Conservation (phyloP, 2,329 filamentous ascomycete species). For the Epichloe coenophiala region DNA sequence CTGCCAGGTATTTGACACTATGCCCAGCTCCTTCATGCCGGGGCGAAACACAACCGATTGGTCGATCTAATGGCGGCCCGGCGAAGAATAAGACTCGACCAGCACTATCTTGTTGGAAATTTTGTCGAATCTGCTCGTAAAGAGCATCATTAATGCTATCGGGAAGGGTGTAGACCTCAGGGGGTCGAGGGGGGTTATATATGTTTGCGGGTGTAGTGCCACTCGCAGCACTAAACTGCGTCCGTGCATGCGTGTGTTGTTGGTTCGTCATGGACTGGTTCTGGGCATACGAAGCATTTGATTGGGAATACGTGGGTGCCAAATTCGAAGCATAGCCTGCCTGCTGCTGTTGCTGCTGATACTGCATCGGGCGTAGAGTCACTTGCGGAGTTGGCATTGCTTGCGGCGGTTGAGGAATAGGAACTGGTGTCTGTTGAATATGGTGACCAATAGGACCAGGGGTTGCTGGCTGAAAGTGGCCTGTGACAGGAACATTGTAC, state of each 20-base stretch:
- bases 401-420: constrained; percentile 24
- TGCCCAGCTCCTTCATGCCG: constrained; percentile 38
- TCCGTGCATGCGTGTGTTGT: constrained; percentile 21
- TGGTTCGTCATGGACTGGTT: constrained; percentile 20
- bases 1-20: constrained; percentile 41
- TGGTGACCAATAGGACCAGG: constrained; percentile 13
- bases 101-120: constrained; percentile 62
- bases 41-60: constrained; percentile 30
- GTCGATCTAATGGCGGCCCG: constrained; percentile 53
- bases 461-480: constrained; percentile 21
- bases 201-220: constrained; percentile 28
- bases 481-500: constrained; percentile 20
- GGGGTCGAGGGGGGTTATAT: constrained; percentile 65
- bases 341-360: constrained; percentile 17
- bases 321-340: constrained; percentile 16
- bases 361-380: constrained; percentile 20
- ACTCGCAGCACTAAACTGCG: constrained; percentile 14
- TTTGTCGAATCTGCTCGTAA: constrained; percentile 53
- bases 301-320: constrained; percentile 14
- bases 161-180: constrained; percentile 67
- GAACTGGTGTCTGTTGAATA: constrained; percentile 19
- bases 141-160: constrained; percentile 61
- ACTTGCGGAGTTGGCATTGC: constrained; percentile 16
- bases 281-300: constrained; percentile 14
- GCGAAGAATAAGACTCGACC: constrained; percentile 76